Evolutionary conservation across 2,329 filamentous ascomycete species (phyloP), one percentile per base, ranked within the genome.

Genomic region (Verticillium dahliae): DNA sequence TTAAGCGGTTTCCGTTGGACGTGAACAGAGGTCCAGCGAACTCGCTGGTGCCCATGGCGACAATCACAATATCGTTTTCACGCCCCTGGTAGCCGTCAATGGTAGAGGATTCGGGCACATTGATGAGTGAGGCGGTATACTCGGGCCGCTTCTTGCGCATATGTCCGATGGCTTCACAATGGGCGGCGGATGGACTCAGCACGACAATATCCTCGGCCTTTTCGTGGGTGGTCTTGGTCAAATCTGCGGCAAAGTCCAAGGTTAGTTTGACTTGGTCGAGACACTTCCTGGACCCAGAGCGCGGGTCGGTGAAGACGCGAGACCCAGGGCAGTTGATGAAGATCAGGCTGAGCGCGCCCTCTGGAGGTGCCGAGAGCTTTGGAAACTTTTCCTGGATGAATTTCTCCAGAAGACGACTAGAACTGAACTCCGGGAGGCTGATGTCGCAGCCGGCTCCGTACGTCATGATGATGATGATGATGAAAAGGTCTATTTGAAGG

Each of bases 21-120:
- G 64, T 66, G 61, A 67, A 68, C 2, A 67, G 65, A 2, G 63
- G 61, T 0, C 66, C 65, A 7, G 22, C 34, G 1, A 7, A 4
- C 10, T 22, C 9, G 33, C 9, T 61, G 1, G 67, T 67, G 7
- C 65, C 64, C 18, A 69, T 64, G 22, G 71, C 60, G 15, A 67
- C 61, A 1, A 67, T 50, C 9, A 62, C 54, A 18, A 71, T 65
- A 22, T 68, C 66, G 2, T 33, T 60, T 57, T 71, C 67, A n/a
- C 60, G 62, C 6, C 68, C 69, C 41, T 71, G 67, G 58, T 63
- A 69, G 1, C 62, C 64, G 45, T 69, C 65, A n/a, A 69, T 60
- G 0, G 67, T 68, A 1, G 59, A 55, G 2, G 65, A 55, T 13
- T n/a, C 57, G 52, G 3, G 65, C 57, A 31, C 22, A 3, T 33